Base-by-base conservation (phyloP, 192 early-diverging fungal species). In the Backusella tarrabulga region DNA sequence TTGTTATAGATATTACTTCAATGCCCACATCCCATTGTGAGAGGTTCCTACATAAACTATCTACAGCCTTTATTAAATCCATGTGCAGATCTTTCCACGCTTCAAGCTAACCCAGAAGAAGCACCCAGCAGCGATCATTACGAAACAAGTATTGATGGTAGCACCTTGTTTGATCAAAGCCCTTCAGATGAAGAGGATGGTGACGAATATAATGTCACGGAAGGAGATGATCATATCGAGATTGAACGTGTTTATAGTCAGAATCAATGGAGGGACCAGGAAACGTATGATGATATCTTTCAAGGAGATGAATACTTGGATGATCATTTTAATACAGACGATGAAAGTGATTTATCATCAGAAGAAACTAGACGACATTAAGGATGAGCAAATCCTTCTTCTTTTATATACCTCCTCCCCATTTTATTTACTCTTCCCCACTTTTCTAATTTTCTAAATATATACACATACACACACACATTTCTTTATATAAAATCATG, bases 11-110 rank as follows among this genome's bases (percentile, higher is more conserved):
- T 68, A 40, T 60, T 80, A n/a, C 68, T 76, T 5, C 54, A 68
- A 7, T 80, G 79, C 40, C 79, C 79, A 50, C 79, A 80, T 41
- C 79, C 79, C 26, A 76, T 56, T 12, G 52, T 80, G 11, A 56
- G 66, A 34, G 44, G 34, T 35, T 76, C 74, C 9, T 80, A 80
- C 21, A 76, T 75, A n/a, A 67, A 69, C 12, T 80, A 80, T 34
- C 21, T 80, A 7, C 52, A 72, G 54, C 79, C 79, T 12, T 60
- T 80, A 15, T 15, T 80, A 26, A 52, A 74, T 6, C 73, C 78
- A 4, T 79, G 78, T 46, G 74, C 78, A 8, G 40, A 73, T 15
- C 40, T 73, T 9, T 68, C 77, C 4, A 23, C 12, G 1, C 42
- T 40, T 6, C 42, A 11, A 50, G 21, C 36, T 6, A 42, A 40